Percentiles rank a stretch among this genome's conserved stretches.
Conservation (phyloP, 139 green algal species). For the Micromonas pusilla region DNA sequence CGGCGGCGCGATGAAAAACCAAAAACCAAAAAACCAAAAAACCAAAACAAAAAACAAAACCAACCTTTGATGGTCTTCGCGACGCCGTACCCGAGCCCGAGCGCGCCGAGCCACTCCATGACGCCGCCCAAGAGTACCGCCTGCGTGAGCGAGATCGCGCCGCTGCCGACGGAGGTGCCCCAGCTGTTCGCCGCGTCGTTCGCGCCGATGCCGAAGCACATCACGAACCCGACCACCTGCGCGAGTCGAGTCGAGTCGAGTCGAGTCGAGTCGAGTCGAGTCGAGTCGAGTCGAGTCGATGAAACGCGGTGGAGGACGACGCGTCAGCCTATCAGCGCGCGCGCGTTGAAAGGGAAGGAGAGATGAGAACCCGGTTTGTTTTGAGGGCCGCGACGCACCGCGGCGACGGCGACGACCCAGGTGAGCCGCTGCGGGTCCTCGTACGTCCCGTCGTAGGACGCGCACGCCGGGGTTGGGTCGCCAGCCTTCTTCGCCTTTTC, state of each 20-base stretch:
- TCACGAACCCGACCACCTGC: constrained; percentile 11
- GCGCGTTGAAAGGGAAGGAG: no score
- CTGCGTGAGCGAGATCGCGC: constrained; percentile 32
- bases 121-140: constrained; percentile 37
- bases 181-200: constrained; percentile 42
- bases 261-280: no score
- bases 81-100: constrained; percentile 35
- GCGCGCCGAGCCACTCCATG: constrained; percentile 41
- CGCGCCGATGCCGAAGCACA: constrained; percentile 40
- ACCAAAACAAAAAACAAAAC: no score
- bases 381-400: no score
- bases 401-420: background rate
- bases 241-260: no score
- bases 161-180: constrained; percentile 43
- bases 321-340: no score
- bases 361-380: no score
- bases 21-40: background rate
- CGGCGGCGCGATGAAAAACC: background rate
- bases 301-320: no score
- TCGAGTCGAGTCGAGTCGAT: no score
- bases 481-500: background rate
- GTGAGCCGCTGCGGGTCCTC: background rate
- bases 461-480: background rate
- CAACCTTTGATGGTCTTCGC: constrained; percentile 34
- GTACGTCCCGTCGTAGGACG: background rate